Conservation (phyloP, 2,329 filamentous ascomycete genomes). For the Calonectria honghensis region DNA sequence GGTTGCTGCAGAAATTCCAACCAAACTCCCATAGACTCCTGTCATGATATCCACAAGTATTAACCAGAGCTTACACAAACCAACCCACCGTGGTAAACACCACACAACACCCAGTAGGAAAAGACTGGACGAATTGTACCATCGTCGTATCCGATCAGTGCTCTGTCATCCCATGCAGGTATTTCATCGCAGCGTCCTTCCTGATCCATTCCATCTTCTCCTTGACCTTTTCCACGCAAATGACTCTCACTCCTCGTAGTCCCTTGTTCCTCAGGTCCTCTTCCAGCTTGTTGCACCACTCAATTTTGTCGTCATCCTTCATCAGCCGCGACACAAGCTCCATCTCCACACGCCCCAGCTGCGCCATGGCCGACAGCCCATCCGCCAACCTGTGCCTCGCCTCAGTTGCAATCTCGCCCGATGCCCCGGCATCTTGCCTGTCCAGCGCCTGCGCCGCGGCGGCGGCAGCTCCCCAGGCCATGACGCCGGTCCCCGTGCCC, state of each 20-base stretch:
- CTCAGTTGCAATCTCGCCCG: constrained; percentile 44
- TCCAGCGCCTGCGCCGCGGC: constrained; percentile 49
- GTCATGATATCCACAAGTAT: background rate
- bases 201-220: constrained; percentile 54
- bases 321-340: constrained; percentile 61
- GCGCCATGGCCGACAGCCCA: constrained; percentile 57
- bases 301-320: constrained; percentile 57
- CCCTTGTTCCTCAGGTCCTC: constrained; percentile 52
- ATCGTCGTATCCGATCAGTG: constrained; percentile 16
- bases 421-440: constrained; percentile 44
- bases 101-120: background rate
- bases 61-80: background rate
- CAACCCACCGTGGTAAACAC: background rate
- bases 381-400: constrained; percentile 50
- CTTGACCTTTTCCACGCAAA: constrained; percentile 53
- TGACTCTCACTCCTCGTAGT: constrained; percentile 44
- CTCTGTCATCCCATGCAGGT: constrained; percentile 29
- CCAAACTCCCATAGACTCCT: background rate
- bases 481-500: constrained; percentile 29
- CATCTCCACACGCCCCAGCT: constrained; percentile 63
- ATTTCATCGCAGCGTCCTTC: constrained; percentile 45
- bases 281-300: constrained; percentile 60
- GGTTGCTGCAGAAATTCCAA: background rate
- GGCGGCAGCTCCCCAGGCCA: constrained; percentile 45
- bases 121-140: background rate